Conservation (phyloP, 139 green algal species). For the Klebsormidium nitens region DNA sequence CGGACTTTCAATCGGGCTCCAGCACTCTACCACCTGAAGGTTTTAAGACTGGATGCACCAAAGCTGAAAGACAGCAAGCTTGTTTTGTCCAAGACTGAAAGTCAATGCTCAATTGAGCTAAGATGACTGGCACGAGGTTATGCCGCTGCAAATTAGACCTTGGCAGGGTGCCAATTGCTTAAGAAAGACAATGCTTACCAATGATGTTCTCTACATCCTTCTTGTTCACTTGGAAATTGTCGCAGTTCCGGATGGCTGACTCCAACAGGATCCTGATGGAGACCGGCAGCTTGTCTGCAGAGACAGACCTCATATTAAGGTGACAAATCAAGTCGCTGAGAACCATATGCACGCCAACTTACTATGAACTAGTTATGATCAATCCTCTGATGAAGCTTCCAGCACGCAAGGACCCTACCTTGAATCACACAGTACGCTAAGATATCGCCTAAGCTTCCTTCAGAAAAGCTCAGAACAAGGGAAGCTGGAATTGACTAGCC, state of each 20-base stretch:
- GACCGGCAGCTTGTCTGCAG: constrained; percentile 40
- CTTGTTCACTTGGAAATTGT: constrained; percentile 39
- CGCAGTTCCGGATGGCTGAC: constrained; percentile 40
- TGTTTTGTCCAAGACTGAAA: too few relatives aligned
- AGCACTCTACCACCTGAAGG: too few relatives aligned
- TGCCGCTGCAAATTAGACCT: too few relatives aligned
- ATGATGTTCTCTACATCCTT: constrained; percentile 42
- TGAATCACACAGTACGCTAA: neutral
- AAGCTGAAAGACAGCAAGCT: too few relatives aligned
- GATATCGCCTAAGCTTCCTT: neutral
- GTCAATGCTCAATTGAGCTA: too few relatives aligned
- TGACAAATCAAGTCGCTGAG: neutral
- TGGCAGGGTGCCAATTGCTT: too few relatives aligned
- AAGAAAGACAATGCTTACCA: too few relatives aligned
- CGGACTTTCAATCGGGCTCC: too few relatives aligned
- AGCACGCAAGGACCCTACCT: neutral
- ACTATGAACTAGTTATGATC: neutral
- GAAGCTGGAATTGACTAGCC: too few relatives aligned
- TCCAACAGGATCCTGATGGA: constrained; percentile 39
- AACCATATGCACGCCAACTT: neutral
- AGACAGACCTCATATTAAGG: neutral
- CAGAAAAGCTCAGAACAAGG: constrained; percentile 3
- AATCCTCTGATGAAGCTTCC: neutral
- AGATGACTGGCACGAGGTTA: too few relatives aligned
- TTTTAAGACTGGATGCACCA: too few relatives aligned